Evolutionary conservation across 495 filamentous ascomycete species (phyloP), one percentile per base, ranked within the genome.

Genomic region (Rhizodiscina lignyota): DNA sequence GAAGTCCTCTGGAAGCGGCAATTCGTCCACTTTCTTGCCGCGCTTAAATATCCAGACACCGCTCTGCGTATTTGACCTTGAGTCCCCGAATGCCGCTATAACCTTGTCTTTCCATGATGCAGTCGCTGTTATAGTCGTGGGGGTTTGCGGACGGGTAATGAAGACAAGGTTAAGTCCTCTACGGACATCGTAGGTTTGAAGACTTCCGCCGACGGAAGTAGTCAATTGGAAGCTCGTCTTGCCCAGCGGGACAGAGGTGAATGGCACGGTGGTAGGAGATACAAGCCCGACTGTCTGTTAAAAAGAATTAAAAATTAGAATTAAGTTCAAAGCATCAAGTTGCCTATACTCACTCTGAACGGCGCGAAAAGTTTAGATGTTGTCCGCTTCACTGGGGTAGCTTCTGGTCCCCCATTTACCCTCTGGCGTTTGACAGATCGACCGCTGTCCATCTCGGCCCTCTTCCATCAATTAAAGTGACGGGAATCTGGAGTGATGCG

Each of bases 161-260:
- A 96, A 99, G 36, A 94, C 70, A 28, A 96, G 70, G 44, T 84
- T 86, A 50, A 99, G 64, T 17, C 85, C 86, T 52, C 69, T 74
- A 46, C 75, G 80, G 34, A 96, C 60, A 52, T 96, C 89, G 57
- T 96, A 96, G 1, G 89, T 96, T 52, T 96, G 89, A 10, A 99
- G 69, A 29, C 74, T 79, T 42, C 74, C 72, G 42, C 85, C 86
- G 33, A 87, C 81, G 0, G 82, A 94, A 26, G 91, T 96, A 11
- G 89, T 94, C 54, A 99, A 81, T 49, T 99, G 89, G 53, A 89
- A 94, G 13, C 85, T 92, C 4, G 83, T 81, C 54, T 91, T 92
- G 37, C 89, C 89, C 12, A 94, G 61, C 2, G 89, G 82, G 17
- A 87, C 68, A 16, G 76, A 74, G 5, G 86, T 81, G 48, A 96